Evolutionary conservation across 1,284 basidiomycete species (phyloP).

Genomic region (Sporisorium scitamineum): DNA sequence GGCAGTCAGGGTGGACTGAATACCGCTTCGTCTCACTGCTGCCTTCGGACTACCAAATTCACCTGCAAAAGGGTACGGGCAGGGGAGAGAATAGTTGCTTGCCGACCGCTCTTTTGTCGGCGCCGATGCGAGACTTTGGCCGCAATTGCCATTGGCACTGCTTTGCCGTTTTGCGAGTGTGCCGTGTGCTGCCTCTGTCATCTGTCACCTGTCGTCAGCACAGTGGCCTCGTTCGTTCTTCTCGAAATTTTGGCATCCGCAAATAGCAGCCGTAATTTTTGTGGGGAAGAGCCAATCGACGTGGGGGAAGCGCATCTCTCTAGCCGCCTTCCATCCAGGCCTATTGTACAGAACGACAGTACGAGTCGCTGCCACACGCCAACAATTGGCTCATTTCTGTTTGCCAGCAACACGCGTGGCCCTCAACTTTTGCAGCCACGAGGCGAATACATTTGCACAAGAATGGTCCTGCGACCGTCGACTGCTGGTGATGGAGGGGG

Average conservation of each 20-base stretch:
- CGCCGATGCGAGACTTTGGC: constrained; percentile 17
- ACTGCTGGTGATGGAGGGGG: no score
- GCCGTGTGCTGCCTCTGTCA: no score
- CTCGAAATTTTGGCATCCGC: not conserved
- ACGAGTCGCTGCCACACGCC: no score
- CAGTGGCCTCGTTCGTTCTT: not conserved
- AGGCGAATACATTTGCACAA: not conserved
- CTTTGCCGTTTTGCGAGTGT: no score
- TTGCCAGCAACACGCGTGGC: not conserved
- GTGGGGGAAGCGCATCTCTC: constrained; percentile 10
- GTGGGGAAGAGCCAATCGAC: constrained; percentile 16
- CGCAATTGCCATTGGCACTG: constrained; percentile 1
- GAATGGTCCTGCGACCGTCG: not conserved
- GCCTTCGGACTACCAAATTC: constrained; percentile 2
- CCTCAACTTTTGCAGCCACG: not conserved
- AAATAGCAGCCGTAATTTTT: not conserved
- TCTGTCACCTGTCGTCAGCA: not conserved
- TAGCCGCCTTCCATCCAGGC: not conserved
- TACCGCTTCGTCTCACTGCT: not conserved
- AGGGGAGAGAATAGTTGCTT: not conserved
- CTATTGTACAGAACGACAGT: no score
- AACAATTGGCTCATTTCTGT: no score
- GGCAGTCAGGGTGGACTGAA: not conserved
- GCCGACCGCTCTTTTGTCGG: constrained; percentile 19
- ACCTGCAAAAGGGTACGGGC: not conserved